Evolutionary conservation across 768 basidiomycete species (phyloP).

Genomic region (Pilatotrama ljubarskyi): DNA sequence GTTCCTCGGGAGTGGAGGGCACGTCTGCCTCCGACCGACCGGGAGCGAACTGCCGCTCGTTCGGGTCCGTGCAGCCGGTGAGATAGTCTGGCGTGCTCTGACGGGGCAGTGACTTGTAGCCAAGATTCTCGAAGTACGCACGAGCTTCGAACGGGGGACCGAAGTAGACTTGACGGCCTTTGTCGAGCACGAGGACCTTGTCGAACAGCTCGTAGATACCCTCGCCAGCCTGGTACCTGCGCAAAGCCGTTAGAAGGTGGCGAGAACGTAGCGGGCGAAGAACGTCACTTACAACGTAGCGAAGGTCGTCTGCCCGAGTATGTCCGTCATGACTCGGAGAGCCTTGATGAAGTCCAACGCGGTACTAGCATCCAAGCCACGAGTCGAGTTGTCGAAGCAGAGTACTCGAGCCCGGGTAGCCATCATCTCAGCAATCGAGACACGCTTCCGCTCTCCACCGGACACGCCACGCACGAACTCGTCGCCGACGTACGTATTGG

Average conservation of each 20-base stretch:
- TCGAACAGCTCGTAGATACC: conserved; percentile 78
- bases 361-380: conserved; percentile 83
- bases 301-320: conserved; percentile 78
- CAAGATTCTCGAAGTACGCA: conserved; percentile 73
- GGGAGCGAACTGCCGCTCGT: conserved; percentile 77
- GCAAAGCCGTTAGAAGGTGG: not conserved
- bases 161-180: conserved; percentile 81
- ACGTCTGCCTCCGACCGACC: conserved; percentile 59
- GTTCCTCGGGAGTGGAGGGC: conserved; percentile 64
- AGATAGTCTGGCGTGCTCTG: conserved; percentile 88
- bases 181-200: conserved; percentile 82
- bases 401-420: conserved; percentile 77
- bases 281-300: conserved; percentile 59
- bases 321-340: conserved; percentile 79
- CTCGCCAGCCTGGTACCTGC: conserved; percentile 66
- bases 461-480: conserved; percentile 83
- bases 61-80: conserved; percentile 79
- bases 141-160: conserved; percentile 75
- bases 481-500: conserved; percentile 78
- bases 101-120: conserved; percentile 72
- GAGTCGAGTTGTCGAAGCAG: conserved; percentile 83
- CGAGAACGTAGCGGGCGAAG: not conserved
- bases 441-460: conserved; percentile 78
- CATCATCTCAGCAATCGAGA: conserved; percentile 88
- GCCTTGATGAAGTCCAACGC: conserved; percentile 84